Conservation (phyloP, 306 rosid species). For the Castanopsis chinensis region DNA sequence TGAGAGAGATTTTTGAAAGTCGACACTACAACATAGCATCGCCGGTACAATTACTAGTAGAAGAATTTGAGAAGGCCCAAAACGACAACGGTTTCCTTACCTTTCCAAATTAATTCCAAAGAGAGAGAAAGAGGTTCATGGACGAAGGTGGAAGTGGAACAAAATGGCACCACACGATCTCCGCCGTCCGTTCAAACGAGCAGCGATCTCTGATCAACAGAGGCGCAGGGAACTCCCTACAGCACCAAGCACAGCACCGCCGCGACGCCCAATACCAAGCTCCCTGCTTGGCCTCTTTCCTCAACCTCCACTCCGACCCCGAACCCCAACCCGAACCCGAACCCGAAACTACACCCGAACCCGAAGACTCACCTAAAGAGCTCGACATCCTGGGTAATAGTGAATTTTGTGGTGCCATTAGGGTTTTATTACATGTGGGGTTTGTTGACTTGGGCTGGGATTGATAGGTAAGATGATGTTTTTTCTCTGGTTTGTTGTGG, state of each 20-base stretch:
- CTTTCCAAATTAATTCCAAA: not conserved
- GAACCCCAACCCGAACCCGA: too few relatives aligned
- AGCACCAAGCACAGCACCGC: conserved; percentile 75
- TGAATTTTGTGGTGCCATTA: not conserved
- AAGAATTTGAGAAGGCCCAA: too few relatives aligned
- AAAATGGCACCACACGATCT: conserved; percentile 70
- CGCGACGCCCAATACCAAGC: conserved; percentile 73
- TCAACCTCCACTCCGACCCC: conserved; percentile 51
- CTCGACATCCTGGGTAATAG: conserved; percentile 4
- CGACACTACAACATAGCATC: too few relatives aligned
- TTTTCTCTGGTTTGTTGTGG: not conserved
- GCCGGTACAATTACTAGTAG: too few relatives aligned
- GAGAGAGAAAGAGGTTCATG: not conserved
- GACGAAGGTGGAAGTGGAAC: not conserved
- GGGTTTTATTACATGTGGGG: not conserved
- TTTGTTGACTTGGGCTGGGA: not conserved
- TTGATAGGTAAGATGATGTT: not conserved
- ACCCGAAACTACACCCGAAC: too few relatives aligned
- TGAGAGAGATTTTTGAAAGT: too few relatives aligned
- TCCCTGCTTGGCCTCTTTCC: conserved; percentile 63
- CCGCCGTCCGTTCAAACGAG: conserved; percentile 82
- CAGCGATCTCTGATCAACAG: conserved; percentile 75
- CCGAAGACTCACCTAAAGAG: conserved; percentile 20
- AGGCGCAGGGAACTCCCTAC: conserved; percentile 62
- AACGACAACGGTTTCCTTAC: too few relatives aligned